These are phyloP conservation scores for Ophiostoma pallidulum DNA, from an alignment of 2,329 filamentous ascomycete species.

Conservation along the genomic window DNA sequence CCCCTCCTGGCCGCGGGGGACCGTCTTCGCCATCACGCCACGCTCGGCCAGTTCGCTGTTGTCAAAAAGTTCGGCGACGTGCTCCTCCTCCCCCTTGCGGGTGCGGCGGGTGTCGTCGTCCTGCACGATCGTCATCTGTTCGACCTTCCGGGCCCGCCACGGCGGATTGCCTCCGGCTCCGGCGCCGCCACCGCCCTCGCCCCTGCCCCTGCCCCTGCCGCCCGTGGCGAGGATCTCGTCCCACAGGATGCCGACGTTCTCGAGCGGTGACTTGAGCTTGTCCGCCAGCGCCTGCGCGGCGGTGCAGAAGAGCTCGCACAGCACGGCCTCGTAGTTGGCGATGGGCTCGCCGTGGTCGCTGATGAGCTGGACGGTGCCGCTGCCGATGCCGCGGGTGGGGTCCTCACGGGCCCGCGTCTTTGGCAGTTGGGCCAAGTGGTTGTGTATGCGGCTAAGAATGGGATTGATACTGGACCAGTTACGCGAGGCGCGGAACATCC, in stretches of 20 bases:
- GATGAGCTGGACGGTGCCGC: constrained; percentile 33
- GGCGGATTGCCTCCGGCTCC: background rate
- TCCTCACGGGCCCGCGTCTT: constrained; percentile 8
- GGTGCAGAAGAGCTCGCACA: constrained; percentile 75
- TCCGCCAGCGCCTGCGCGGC: constrained; percentile 66
- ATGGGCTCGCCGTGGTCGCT: constrained; percentile 49
- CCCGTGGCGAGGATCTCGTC: constrained; percentile 67
- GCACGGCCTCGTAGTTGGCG: constrained; percentile 63
- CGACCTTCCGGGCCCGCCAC: background rate
- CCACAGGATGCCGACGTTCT: constrained; percentile 59
- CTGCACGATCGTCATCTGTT: background rate
- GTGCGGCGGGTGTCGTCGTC: constrained; percentile 16
- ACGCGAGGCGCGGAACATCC: constrained; percentile 73
- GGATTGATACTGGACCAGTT: constrained; percentile 64
- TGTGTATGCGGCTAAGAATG: constrained; percentile 62
- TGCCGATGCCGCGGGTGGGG: constrained; percentile 17
- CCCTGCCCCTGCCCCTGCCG: background rate
- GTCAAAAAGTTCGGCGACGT: constrained; percentile 4
- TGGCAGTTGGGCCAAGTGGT: constrained; percentile 51
- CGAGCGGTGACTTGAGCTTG: constrained; percentile 52
- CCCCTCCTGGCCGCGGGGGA: constrained; percentile 16
- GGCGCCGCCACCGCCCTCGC: background rate
- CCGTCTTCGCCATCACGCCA: too few species aligned
- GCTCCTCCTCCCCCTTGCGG: constrained; percentile 4
- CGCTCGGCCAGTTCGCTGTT: constrained; percentile 33